phyloP scores from a whole-genome alignment of 164 flowering plant species.

The Chloranthus sessilifolius region DNA sequence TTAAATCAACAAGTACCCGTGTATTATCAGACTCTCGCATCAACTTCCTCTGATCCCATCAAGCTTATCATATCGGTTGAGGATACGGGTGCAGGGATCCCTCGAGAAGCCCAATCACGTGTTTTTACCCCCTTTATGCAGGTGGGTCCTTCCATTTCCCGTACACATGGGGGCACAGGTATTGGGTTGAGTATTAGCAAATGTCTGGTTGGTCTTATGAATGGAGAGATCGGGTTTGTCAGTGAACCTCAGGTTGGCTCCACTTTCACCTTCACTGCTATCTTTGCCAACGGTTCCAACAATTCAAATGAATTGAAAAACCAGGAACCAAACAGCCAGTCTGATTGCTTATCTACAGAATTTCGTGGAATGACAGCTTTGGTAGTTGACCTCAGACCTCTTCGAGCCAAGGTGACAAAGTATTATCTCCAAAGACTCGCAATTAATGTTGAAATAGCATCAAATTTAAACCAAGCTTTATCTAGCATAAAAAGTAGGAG shows the following conservation, averaged over 20 bases:
- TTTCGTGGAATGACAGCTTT: slow-evolving; percentile 69
- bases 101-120: slow-evolving; percentile 72
- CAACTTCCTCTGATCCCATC: slow-evolving; percentile 36
- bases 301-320: slow-evolving; percentile 30
- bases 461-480: slow-evolving; percentile 38
- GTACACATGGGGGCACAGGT: slow-evolving; percentile 92
- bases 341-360: slow-evolving; percentile 36
- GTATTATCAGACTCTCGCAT: slow-evolving; percentile 14
- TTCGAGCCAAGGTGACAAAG: slow-evolving; percentile 66
- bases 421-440: slow-evolving; percentile 91
- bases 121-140: slow-evolving; percentile 97
- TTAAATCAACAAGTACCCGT: slow-evolving; percentile 40
- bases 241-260: slow-evolving; percentile 78
- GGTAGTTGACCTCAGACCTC: slow-evolving; percentile 58
- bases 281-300: slow-evolving; percentile 40
- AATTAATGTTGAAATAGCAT: slow-evolving; percentile 49
- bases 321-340: slow-evolving; percentile 34
- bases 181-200: slow-evolving; percentile 97
- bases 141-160: slow-evolving; percentile 76
- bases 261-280: slow-evolving; percentile 85
- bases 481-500: slow-evolving; percentile 25
- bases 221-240: slow-evolving; percentile 87
- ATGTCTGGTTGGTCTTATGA: slow-evolving; percentile 85
- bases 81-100: slow-evolving; percentile 93
- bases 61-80: slow-evolving; percentile 81